A percentile compares a stretch with the other conserved stretches of the same genome.
Evolutionary conservation across 2,329 filamentous ascomycete species (phyloP).

Genomic region (Beauveria scarabaeidicola): DNA sequence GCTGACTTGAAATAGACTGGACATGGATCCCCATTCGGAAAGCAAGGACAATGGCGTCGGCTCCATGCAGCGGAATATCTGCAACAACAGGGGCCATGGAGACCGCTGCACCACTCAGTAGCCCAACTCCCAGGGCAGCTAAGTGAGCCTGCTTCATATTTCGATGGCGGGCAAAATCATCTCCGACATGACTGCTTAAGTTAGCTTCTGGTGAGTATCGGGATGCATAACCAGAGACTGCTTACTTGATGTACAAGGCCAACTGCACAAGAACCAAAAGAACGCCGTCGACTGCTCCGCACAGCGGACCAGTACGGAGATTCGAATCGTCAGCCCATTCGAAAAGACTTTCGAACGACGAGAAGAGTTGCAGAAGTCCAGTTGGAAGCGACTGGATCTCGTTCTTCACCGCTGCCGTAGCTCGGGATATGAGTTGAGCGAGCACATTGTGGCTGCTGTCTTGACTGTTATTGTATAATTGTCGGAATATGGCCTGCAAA

Average conservation of each 20-base stretch:
- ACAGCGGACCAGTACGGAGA: slow-evolving; percentile 31
- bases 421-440: background rate
- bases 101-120: slow-evolving; percentile 34
- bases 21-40: slow-evolving; percentile 37
- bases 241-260: slow-evolving; percentile 35
- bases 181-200: background rate
- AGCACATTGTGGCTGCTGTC: background rate
- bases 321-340: slow-evolving; percentile 23
- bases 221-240: background rate
- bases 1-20: slow-evolving; percentile 31
- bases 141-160: slow-evolving; percentile 15
- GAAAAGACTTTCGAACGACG: slow-evolving; percentile 29
- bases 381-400: background rate
- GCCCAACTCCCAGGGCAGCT: slow-evolving; percentile 35
- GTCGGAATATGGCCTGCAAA: background rate
- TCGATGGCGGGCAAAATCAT: background rate
- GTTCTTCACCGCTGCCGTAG: background rate
- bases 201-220: background rate
- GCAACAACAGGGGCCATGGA: slow-evolving; percentile 29
- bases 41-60: slow-evolving; percentile 32
- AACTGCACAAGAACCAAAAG: slow-evolving; percentile 33
- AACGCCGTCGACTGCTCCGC: slow-evolving; percentile 36
- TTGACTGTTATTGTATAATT: background rate
- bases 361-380: slow-evolving; percentile 21
- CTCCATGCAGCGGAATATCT: slow-evolving; percentile 32